A percentile compares a stretch with the other conserved stretches of the same genome.
These are phyloP conservation scores for Pseudogymnoascus sp. DNA, from an alignment of 2,329 filamentous ascomycete species.

Conservation along the genomic window DNA sequence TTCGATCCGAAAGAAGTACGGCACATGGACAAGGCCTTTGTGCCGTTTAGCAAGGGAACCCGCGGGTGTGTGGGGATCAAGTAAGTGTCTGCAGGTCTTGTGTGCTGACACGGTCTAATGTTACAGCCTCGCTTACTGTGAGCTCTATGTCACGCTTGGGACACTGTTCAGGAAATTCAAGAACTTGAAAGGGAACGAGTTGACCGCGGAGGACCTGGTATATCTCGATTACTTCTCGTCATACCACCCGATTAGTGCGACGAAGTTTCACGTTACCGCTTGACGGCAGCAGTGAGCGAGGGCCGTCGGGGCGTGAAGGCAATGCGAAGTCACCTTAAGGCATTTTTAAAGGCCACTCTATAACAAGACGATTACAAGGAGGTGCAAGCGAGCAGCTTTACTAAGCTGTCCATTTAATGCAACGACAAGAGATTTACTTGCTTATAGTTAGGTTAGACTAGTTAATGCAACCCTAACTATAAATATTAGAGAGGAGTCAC, in stretches of 20 bases:
- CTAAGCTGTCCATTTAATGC: no score
- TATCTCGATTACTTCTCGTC: slow-evolving; percentile 27
- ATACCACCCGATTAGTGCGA: slow-evolving; percentile 17
- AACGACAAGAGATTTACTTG: no score
- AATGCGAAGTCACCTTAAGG: no score
- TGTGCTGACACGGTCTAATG: not conserved
- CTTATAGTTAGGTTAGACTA: not conserved
- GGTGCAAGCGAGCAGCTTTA: no score
- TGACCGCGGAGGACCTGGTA: slow-evolving; percentile 20
- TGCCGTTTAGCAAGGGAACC: slow-evolving; percentile 21
- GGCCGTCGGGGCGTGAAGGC: no score
- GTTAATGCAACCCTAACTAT: not conserved
- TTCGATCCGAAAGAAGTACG: slow-evolving; percentile 11
- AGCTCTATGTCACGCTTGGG: slow-evolving; percentile 28
- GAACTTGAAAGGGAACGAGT: slow-evolving; percentile 17
- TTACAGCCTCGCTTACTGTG: slow-evolving; percentile 27
- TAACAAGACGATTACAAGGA: no score
- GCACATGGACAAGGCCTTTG: slow-evolving; percentile 27
- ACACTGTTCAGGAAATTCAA: slow-evolving; percentile 26
- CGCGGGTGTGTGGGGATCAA: slow-evolving; percentile 13
- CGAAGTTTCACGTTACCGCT: slow-evolving; percentile 20
- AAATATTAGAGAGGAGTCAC: not conserved
- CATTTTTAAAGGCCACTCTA: no score
- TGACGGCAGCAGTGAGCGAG: not conserved
- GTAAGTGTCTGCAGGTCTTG: slow-evolving; percentile 10